Evolutionary conservation across 2,329 filamentous ascomycete genomes (phyloP), one percentile per base, ranked within the genome.

Genomic region (Knoxdaviesia proteae): DNA sequence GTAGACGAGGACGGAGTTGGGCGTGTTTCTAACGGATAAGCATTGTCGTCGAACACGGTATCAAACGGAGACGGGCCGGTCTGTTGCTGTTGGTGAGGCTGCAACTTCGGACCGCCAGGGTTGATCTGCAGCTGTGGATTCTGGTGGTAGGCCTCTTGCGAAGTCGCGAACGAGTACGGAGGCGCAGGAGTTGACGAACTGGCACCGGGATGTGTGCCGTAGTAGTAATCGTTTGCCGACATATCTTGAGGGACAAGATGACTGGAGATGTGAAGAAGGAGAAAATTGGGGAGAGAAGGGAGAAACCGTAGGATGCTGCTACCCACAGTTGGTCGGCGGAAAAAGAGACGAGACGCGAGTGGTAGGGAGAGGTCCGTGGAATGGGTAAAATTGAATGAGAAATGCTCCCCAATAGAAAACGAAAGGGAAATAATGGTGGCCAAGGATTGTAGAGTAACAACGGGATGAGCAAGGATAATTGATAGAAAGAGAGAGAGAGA

Each of bases 41-140:
- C 66, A 58, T 76, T 64, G 55, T 81, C 77, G 57, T 80, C 75
- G 55, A 80, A 80, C 44, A 76, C 71, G 40, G 69, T 71, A 43
- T 74, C 71, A 54, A 80, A 79, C 7, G 77, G 75, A 20, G 73
- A 68, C 51, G 51, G 60, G 39, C 54, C 56, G 31, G 20, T 20
- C 20, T 20, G 20, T 20, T 20, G 20, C 20, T 20, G 56, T 45
- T 57, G 53, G 55, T 54, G 41, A 58, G 58, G 32, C 55, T 56
- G 39, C 53, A 52, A 50, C 57, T 54, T 2, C 56, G 50, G 45
- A 55, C 51, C 44, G 57, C 53, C 51, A 48, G 47, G 47, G 46
- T 49, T 47, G 38, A 43, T 46, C 44, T 29, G 45, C 42, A 39
- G 33, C 36, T 33, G 38, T 32, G 11, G 31, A 34, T 37, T 39